Conservation (phyloP, 2,329 filamentous ascomycete genomes). For the Rhinocladiella mackenziei region DNA sequence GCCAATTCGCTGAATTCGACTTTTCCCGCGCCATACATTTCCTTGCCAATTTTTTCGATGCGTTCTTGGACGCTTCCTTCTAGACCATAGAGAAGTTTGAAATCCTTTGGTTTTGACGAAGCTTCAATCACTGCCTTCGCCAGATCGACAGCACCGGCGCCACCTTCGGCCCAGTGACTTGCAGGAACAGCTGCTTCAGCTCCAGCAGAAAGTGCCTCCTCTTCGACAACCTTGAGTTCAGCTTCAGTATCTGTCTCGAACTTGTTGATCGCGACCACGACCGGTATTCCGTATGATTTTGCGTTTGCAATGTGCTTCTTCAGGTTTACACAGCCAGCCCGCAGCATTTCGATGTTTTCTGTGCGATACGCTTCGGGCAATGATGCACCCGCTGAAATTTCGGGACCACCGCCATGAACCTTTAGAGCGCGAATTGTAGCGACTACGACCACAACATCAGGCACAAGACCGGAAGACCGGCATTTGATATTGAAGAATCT, state of each 20-base stretch:
- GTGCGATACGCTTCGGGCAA: constrained; percentile 85
- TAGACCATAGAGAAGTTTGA: constrained; percentile 79
- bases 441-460: constrained; percentile 91
- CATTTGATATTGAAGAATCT: constrained; percentile 99
- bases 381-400: constrained; percentile 79
- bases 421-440: constrained; percentile 94
- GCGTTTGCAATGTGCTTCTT: constrained; percentile 94
- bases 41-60: constrained; percentile 82
- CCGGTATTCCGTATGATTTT: constrained; percentile 80
- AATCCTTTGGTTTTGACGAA: constrained; percentile 76
- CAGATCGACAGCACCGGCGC: constrained; percentile 81
- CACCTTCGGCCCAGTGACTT: constrained; percentile 96
- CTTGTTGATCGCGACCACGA: constrained; percentile 95
- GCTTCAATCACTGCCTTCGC: constrained; percentile 82
- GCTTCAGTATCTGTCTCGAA: constrained; percentile 92
- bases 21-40: constrained; percentile 88
- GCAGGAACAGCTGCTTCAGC: constrained; percentile 90
- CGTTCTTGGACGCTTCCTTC: constrained; percentile 79
- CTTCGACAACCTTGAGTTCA: constrained; percentile 81
- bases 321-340: constrained; percentile 86
- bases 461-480: constrained; percentile 83
- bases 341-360: constrained; percentile 88
- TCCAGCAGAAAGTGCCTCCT: constrained; percentile 86
- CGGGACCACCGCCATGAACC: constrained; percentile 93
- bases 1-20: constrained; percentile 93